Evolutionary conservation across 2,329 filamentous ascomycete genomes (phyloP), one percentile per base, ranked within the genome.

Genomic region (Tolypocladium cylindrosporum): DNA sequence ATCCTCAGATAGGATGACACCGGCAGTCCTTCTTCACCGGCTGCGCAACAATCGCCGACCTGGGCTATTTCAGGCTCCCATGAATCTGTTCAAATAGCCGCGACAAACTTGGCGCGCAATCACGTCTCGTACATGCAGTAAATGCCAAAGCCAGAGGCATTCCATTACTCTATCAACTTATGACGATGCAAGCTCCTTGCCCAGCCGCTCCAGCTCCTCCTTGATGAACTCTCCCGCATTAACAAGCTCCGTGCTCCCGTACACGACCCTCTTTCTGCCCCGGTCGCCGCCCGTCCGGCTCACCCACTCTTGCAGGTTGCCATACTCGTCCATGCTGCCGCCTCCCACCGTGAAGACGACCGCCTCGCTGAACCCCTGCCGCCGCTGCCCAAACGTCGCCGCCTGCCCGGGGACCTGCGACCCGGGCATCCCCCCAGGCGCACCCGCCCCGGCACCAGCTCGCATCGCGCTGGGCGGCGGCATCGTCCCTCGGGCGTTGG

Each of bases 291-390:
- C 79, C 4, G 90, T 91, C 63, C 93, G 82, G 71, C 84, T 85
- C 6, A 93, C 91, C 94, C 94, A 99, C 69, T 97, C 94, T 70
- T 96, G 91, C 70, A 99, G 72, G 72, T 99, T 99, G 24, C 92
- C 93, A 70, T 97, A 99, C 72, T 99, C 94, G 66, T 99, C 94
- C 90, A 99, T 97, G 70, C 91, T 97, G 48, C 94, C 94, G 53
- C 95, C 94, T 4, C 94, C 94, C 3, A 95, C 91, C 0, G 90
- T 93, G 69, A 97, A 96, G n/a, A 96, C 90, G 57, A 96, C 87
- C 1, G 91, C 90, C 67, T 96, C 92, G 54, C 85, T 89, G 72
- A 93, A 97, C 0, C 90, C 91, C 68, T 96, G 92, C 57, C 93
- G 79, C 60, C 91, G 78, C 73, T 97, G 93, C 1, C 93, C 94